phyloP scores from a whole-genome alignment of 805 yeast genomes.

The Saccharomyces mikatae region DNA sequence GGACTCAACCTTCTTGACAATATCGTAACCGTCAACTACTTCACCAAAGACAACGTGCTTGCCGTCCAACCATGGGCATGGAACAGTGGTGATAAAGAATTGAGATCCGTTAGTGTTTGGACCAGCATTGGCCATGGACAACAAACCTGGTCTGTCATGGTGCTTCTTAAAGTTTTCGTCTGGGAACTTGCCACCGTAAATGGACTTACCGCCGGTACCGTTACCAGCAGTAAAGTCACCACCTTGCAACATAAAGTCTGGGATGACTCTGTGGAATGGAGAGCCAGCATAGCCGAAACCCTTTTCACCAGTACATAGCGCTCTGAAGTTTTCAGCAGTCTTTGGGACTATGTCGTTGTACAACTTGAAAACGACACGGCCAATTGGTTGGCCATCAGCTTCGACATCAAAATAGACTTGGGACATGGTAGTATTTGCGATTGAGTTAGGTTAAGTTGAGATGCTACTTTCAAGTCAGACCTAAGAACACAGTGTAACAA shows the following conservation, averaged over 20 bases:
- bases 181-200: slow-evolving; percentile 67
- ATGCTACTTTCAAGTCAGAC: not conserved
- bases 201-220: slow-evolving; percentile 96
- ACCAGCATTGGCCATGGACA: slow-evolving; percentile 97
- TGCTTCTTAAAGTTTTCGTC: slow-evolving; percentile 69
- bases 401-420: slow-evolving; percentile 77
- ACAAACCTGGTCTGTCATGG: slow-evolving; percentile 74
- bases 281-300: slow-evolving; percentile 91
- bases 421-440: slow-evolving; percentile 37
- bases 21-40: slow-evolving; percentile 74
- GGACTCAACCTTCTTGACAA: slow-evolving; percentile 77
- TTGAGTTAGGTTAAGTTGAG: not conserved
- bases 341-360: slow-evolving; percentile 89
- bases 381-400: slow-evolving; percentile 68
- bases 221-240: slow-evolving; percentile 89
- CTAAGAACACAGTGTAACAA: no score
- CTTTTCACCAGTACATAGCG: slow-evolving; percentile 90
- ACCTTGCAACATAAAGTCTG: slow-evolving; percentile 97
- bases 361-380: slow-evolving; percentile 79
- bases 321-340: slow-evolving; percentile 94
- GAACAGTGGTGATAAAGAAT: slow-evolving; percentile 89
- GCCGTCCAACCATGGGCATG: slow-evolving; percentile 85
- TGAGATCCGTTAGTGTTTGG: slow-evolving; percentile 98
- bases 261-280: slow-evolving; percentile 94
- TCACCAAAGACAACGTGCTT: slow-evolving; percentile 95